Conservation (phyloP, 2,329 filamentous ascomycete species). For the Xylariaceae sp. region DNA sequence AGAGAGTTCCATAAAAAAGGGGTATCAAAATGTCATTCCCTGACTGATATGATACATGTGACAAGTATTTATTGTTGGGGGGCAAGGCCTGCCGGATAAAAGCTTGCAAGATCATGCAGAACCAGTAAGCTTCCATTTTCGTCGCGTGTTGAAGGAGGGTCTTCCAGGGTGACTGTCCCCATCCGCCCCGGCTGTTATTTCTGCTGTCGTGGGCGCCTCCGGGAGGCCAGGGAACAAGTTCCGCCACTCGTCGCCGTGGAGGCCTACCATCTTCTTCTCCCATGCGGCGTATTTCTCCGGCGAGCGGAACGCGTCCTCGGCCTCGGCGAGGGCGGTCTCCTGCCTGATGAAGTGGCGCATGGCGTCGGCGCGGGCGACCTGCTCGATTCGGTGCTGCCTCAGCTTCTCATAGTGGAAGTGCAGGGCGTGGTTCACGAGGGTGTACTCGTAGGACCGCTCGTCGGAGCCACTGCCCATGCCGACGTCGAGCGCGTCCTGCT, state of each 20-base stretch:
- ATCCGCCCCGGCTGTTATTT: not conserved
- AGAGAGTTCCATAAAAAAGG: not conserved
- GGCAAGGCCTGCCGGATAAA: not conserved
- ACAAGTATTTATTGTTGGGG: not conserved
- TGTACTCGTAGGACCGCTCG: conserved; percentile 10
- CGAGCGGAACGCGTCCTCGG: conserved; percentile 19
- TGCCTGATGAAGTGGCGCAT: conserved; percentile 24
- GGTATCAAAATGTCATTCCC: conserved; percentile 1
- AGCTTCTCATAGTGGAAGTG: conserved; percentile 6
- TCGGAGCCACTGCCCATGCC: not conserved
- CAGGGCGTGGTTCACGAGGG: conserved; percentile 15
- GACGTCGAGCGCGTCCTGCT: too few relatives aligned
- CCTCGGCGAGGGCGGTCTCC: conserved; percentile 20
- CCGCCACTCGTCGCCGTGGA: conserved; percentile 20
- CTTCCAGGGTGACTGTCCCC: not conserved
- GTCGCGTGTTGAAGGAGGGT: too few relatives aligned
- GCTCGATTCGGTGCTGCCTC: conserved; percentile 18
- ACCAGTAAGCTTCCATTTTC: too few relatives aligned
- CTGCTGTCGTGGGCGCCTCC: not conserved
- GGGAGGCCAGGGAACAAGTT: conserved; percentile 11
- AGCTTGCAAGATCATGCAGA: too few relatives aligned
- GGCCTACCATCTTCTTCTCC: conserved; percentile 21
- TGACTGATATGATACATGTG: not conserved
- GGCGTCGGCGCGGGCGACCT: conserved; percentile 27
- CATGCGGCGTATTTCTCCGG: conserved; percentile 13